Conservation (phyloP, 306 rosid species). For the Amphicarpaea edgeworthii region DNA sequence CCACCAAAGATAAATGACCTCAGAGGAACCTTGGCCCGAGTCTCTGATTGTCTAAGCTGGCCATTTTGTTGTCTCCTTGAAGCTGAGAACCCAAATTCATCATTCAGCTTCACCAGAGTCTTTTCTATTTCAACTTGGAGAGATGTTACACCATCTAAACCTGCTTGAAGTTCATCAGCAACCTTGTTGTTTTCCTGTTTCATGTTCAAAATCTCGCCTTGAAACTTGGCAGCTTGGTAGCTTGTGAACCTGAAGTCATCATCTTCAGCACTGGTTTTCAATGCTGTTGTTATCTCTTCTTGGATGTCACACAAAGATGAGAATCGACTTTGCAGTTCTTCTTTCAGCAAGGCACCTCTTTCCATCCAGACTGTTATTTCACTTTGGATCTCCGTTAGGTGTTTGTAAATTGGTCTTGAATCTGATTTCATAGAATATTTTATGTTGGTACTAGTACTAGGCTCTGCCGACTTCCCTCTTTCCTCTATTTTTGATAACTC, state of each 20-base stretch:
- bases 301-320: conserved; percentile 81
- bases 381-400: conserved; percentile 80
- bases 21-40: conserved; percentile 69
- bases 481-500: conserved; percentile 68
- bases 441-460: conserved; percentile 44
- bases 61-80: conserved; percentile 60
- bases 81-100: conserved; percentile 61
- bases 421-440: conserved; percentile 65
- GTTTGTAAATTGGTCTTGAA: conserved; percentile 82
- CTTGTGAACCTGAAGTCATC: conserved; percentile 90
- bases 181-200: conserved; percentile 94
- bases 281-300: conserved; percentile 80
- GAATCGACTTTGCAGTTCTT: conserved; percentile 72
- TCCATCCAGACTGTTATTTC: conserved; percentile 78
- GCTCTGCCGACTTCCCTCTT: conserved; percentile 57
- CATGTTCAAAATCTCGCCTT: conserved; percentile 97
- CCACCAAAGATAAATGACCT: conserved; percentile 87
- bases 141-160: conserved; percentile 65
- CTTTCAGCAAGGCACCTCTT: conserved; percentile 62
- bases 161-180: conserved; percentile 83
- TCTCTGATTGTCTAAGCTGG: conserved; percentile 56
- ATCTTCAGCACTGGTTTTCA: conserved; percentile 87
- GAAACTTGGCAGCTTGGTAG: conserved; percentile 97
- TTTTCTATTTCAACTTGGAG: conserved; percentile 76
- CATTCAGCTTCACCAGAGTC: conserved; percentile 68